Base-by-base conservation (phyloP, 805 yeast species). In the Wickerhamomyces xylosicus region DNA sequence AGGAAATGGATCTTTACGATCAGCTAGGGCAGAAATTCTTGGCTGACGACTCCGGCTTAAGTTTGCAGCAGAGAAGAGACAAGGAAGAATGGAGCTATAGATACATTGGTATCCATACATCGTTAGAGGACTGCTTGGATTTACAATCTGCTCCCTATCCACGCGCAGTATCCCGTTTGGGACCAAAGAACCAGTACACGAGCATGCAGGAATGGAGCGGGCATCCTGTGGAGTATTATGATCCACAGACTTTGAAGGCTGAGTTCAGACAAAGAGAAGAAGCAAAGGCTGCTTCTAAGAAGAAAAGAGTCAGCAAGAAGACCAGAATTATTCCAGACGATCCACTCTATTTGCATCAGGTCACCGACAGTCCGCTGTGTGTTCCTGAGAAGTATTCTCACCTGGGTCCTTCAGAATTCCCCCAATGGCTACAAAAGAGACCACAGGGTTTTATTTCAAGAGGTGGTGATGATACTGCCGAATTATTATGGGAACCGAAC, bases 371-470 rank as follows among this genome's bases (percentile, higher is more conserved):
- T 5, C 56, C 48, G 3, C 31, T 72, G 16, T 57, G 56, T n/a
- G 41, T 77, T 1, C 84, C 85, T 0, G 53, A 61, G 8, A 71
- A 73, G 42, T 75, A 37, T 48, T 50, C 60, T 42, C 62, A 65
- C 37, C 39, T 51, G 0, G 57, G 62, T 16, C 66, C 69, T 0
- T 62, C 61, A 36, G 76, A 75, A 0, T 74, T 65, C 40, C 89
- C 89, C 0, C 70, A 69, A 0, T 85, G 95, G 95, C 60, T 85
- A 22, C 89, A 81, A 53, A 82, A 79, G 3, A 63, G 79, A 43
- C 95, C 95, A 0, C 66, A 68, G 37, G 95, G 95, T 0, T 86
- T 85, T 56, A 62, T 84, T 6, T 95, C 86, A 50, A 69, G 97
- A 50, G 97, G 97, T 2, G 77, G 73, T 3, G 83, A 79, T 49